Conservation (phyloP, 2,329 filamentous ascomycete species). For the Colletotrichum caudatum region DNA sequence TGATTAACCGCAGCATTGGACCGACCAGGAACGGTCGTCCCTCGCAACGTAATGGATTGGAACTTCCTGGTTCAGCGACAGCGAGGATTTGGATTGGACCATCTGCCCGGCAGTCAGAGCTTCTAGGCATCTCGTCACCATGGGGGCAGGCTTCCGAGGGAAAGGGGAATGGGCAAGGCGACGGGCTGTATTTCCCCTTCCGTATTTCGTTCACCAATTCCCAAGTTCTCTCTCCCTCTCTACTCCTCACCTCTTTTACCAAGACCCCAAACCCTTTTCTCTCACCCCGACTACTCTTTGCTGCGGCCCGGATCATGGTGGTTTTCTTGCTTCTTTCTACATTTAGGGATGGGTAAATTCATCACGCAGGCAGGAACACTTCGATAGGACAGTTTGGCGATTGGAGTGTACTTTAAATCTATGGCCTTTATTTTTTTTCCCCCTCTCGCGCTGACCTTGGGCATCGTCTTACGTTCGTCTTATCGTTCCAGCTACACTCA, state of each 20-base stretch:
- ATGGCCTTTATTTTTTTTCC: conserved; percentile 45
- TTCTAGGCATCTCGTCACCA: conserved; percentile 21
- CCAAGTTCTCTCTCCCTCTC: conserved; percentile 25
- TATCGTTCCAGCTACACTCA: conserved; percentile 1
- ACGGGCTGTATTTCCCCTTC: conserved; percentile 38
- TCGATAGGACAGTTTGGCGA: conserved; percentile 65
- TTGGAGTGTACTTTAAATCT: conserved; percentile 62
- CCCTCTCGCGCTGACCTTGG: conserved; percentile 13
- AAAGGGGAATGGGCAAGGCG: conserved; percentile 23
- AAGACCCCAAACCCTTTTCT: conserved; percentile 32
- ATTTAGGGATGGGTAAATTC: conserved; percentile 50
- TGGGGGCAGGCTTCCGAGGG: conserved; percentile 8
- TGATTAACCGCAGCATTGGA: conserved; percentile 35
- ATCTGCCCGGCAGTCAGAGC: conserved; percentile 34
- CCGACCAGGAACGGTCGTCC: conserved; percentile 25
- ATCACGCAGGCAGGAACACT: conserved; percentile 54
- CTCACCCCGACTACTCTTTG: conserved; percentile 41
- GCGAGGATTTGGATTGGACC: conserved; percentile 34
- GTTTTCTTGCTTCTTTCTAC: conserved; percentile 46
- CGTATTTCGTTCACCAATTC: conserved; percentile 30
- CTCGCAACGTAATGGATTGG: conserved; percentile 36
- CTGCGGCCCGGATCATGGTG: conserved; percentile 40
- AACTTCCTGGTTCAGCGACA: conserved; percentile 32
- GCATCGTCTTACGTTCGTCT: background rate
- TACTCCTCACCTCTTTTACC: background rate